A percentile compares a stretch with the other conserved stretches of the same genome.
Conservation (phyloP, 129 eudicot species). For the Flaveria sonorensis region DNA sequence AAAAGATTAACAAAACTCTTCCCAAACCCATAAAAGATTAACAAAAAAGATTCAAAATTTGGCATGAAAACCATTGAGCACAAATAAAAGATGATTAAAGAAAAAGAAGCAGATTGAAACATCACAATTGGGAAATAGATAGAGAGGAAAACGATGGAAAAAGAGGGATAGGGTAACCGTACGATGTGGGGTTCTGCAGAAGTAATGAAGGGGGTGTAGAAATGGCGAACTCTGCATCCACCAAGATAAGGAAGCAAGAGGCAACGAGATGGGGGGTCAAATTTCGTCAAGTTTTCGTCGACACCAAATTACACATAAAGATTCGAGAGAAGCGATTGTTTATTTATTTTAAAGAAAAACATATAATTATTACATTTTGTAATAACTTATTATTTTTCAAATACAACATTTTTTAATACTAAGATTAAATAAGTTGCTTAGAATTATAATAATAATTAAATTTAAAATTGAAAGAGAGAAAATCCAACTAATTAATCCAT, state of each 20-base stretch:
- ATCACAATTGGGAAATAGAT: neutral
- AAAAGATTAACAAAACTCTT: too few species aligned
- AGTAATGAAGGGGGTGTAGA: constrained; percentile 6
- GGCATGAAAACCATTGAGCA: neutral
- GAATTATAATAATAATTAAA: too few species aligned
- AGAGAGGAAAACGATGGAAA: neutral
- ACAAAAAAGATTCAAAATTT: neutral
- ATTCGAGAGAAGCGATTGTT: too few species aligned
- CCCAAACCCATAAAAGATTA: neutral
- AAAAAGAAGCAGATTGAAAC: neutral
- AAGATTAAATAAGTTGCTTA: too few species aligned
- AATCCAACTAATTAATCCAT: too few species aligned
- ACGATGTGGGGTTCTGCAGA: constrained; percentile 24
- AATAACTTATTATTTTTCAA: too few species aligned
- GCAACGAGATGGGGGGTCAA: constrained; percentile 13
- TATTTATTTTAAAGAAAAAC: too few species aligned
- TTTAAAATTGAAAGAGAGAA: too few species aligned
- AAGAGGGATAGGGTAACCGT: neutral
- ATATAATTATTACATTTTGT: too few species aligned
- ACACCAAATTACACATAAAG: neutral
- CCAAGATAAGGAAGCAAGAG: constrained; percentile 30
- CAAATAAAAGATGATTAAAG: neutral
- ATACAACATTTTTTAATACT: too few species aligned
- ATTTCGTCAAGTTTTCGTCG: constrained; percentile 6
- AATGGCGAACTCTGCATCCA: constrained; percentile 29